Conservation (phyloP, 805 yeast genomes). For the Yamadazyma laniorum region DNA sequence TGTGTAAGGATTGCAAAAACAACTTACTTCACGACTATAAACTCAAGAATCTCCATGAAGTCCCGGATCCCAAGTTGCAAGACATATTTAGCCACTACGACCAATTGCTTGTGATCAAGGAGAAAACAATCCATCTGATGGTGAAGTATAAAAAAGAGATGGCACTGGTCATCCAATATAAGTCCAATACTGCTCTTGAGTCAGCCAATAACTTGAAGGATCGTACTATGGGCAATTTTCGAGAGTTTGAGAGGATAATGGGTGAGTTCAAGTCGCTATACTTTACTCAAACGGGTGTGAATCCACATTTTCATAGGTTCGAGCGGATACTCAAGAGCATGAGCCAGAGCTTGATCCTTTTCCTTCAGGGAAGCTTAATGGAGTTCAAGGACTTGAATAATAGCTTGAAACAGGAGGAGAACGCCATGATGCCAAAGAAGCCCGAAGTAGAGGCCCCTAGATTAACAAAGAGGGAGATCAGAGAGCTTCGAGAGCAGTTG, state of each 20-base stretch:
- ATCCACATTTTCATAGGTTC: background rate
- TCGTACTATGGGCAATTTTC: conserved; percentile 17
- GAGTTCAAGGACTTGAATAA: conserved; percentile 61
- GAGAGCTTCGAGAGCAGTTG: conserved; percentile 65
- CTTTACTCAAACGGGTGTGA: background rate
- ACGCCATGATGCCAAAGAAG: conserved; percentile 21
- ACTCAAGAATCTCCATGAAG: conserved; percentile 1
- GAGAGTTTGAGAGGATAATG: conserved; percentile 31
- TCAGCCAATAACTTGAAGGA: conserved; percentile 12
- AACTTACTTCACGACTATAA: conserved; percentile 55
- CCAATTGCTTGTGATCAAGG: conserved; percentile 10
- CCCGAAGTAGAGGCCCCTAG: conserved; percentile 19
- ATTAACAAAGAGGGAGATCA: conserved; percentile 50
- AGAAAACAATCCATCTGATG: conserved; percentile 8
- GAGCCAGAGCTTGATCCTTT: conserved; percentile 53
- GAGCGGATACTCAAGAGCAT: conserved; percentile 46
- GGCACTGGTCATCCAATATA: background rate
- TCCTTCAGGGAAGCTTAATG: conserved; percentile 65
- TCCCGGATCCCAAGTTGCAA: background rate
- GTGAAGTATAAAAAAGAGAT: conserved; percentile 8
- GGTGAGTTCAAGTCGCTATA: conserved; percentile 21
- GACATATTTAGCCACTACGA: conserved; percentile 10
- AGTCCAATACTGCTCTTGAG: background rate
- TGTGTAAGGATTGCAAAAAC: conserved; percentile 67
- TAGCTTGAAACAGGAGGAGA: conserved; percentile 28